Evolutionary conservation across 805 yeast species (phyloP).

Genomic region (Pichia californica): DNA sequence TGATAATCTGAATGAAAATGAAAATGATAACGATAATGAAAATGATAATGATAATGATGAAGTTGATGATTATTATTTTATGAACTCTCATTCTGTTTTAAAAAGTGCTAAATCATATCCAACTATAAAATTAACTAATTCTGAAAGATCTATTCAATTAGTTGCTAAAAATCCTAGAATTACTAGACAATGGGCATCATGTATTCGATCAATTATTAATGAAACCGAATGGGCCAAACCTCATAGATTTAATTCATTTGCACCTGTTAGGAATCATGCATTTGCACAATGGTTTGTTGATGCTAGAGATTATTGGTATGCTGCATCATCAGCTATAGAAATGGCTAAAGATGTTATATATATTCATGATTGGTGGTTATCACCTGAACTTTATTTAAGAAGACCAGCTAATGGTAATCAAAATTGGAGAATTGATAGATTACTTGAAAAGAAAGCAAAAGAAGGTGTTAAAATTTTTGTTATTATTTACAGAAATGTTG

Average conservation of each 20-base stretch:
- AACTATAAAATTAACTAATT: constrained; percentile 59
- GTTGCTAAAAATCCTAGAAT: constrained; percentile 61
- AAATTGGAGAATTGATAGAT: constrained; percentile 84
- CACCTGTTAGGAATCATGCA: constrained; percentile 80
- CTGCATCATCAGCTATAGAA: constrained; percentile 83
- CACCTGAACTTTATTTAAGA: constrained; percentile 88
- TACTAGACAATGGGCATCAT: constrained; percentile 66
- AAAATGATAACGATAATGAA: constrained; percentile 8
- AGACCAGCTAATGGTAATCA: constrained; percentile 95
- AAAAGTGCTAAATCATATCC: constrained; percentile 40
- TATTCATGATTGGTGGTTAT: constrained; percentile 98
- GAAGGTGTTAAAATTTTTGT: constrained; percentile 93
- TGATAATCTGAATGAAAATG: constrained; percentile 1
- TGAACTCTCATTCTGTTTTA: constrained; percentile 26
- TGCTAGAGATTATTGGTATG: constrained; percentile 90
- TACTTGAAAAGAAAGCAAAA: constrained; percentile 83
- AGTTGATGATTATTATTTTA: constrained; percentile 34
- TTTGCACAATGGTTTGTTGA: constrained; percentile 97
- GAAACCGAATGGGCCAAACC: constrained; percentile 65
- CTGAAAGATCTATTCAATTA: constrained; percentile 72
- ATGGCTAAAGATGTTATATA: constrained; percentile 91
- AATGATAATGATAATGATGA: constrained; percentile 30
- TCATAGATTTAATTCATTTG: constrained; percentile 83
- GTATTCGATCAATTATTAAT: constrained; percentile 62
- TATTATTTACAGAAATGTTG: constrained; percentile 89